phyloP scores from a whole-genome alignment of 2,329 filamentous ascomycete species.

The Ceratocystis diversiconidia region DNA sequence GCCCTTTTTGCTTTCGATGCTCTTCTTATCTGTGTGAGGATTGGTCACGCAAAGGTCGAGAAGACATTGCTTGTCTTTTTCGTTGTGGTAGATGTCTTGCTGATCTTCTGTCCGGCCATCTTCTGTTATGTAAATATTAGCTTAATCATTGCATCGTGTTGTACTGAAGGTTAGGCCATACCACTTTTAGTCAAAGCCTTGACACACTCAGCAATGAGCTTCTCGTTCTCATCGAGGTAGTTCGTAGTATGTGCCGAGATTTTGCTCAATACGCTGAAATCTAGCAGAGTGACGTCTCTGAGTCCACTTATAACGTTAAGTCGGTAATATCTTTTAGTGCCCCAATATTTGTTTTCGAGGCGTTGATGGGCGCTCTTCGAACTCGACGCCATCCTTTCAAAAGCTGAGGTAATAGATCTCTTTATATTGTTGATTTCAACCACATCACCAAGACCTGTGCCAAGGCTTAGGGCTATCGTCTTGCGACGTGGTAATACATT shows the following conservation, averaged over 20 bases:
- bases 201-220: not conserved
- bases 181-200: not conserved
- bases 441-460: conserved; percentile 22
- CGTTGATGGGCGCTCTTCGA: not conserved
- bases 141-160: too few relatives aligned
- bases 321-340: rapidly evolving
- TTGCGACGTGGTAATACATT: conserved; percentile 20
- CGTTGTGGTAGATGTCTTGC: too few relatives aligned
- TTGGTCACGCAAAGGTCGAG: too few relatives aligned
- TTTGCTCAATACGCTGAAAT: conserved; percentile 21
- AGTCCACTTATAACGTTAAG: conserved; percentile 19
- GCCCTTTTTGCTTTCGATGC: too few relatives aligned
- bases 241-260: conserved; percentile 21
- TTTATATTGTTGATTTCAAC: conserved; percentile 19
- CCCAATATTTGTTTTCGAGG: too few relatives aligned
- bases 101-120: too few relatives aligned
- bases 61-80: too few relatives aligned
- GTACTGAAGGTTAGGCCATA: too few relatives aligned
- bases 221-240: conserved; percentile 18
- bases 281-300: conserved; percentile 21
- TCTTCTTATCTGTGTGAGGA: too few relatives aligned
- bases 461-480: conserved; percentile 21
- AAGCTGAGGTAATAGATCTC: not conserved
- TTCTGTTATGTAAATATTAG: too few relatives aligned
- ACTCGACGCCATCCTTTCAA: not conserved